Base-by-base conservation (phyloP, 2,329 filamentous ascomycete species). In the Botryosphaeria agaves region DNA sequence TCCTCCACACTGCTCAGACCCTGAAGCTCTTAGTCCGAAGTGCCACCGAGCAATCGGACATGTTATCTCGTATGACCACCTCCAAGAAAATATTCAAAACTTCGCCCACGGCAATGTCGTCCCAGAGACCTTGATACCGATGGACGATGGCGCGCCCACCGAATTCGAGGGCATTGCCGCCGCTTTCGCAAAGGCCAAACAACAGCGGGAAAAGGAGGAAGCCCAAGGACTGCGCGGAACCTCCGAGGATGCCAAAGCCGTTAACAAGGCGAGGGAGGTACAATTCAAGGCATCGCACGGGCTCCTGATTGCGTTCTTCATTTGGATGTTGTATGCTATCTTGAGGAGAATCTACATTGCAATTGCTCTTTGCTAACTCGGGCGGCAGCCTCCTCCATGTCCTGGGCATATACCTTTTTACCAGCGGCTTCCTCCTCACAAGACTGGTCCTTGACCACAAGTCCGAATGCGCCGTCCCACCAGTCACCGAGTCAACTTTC, bases 391-490 rank as follows among this genome's bases (percentile, higher is more conserved):
- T 67, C 39, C 66, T 94, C 24, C 89, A 98, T 50, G 62, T 69
- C 27, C 61, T 78, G 20, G 87, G 84, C 35, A 76, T 95, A 44
- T 81, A 79, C 49, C 78, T 94, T 48, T 98, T 98, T 57, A 92
- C 83, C 16, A 84, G 78, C 50, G 89, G 89, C 21, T 98, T 98
- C 54, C 71, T 98, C 38, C 69, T 98, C 39, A 93, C 87, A 33
- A 72, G 89, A 34, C 66, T 89, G 19, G 72, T 89, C 26, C 61
- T 81, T 36, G 78, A 84, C 44, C 70, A 87, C 46, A 77, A 76
- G 51, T 76, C 76, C 42, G 76, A 78, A 50, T 79, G 84, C 53
- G 74, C 75, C 29, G 65, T 78, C 33, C 72, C 80, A 29, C 87
- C 89, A 3, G 45, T 40, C 18, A 36, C 42, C 32, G 25, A 33